Percentiles rank a stretch among this genome's conserved stretches.
Conservation (phyloP, 2,329 filamentous ascomycete species). For the Microcera coccophila region DNA sequence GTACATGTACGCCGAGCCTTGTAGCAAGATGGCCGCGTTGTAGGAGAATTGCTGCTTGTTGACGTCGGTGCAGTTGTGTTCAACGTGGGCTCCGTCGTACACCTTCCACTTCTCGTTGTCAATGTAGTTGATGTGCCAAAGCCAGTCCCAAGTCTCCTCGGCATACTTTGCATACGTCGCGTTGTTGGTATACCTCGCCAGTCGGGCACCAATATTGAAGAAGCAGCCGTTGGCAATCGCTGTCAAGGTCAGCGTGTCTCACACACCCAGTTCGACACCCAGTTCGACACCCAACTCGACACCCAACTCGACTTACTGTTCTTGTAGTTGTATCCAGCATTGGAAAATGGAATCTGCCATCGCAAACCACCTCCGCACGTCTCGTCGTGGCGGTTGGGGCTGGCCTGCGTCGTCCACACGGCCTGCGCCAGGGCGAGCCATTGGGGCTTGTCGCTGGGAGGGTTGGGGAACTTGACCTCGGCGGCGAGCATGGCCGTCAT, state of each 20-base stretch:
- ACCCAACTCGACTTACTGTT: conserved; percentile 43
- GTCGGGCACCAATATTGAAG: conserved; percentile 63
- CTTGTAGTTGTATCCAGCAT: conserved; percentile 74
- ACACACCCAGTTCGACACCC: too few relatives aligned
- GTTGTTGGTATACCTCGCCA: conserved; percentile 68
- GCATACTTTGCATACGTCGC: conserved; percentile 61
- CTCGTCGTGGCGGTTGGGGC: conserved; percentile 58
- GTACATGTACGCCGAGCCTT: conserved; percentile 66
- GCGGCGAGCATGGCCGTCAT: conserved; percentile 65
- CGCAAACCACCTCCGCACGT: conserved; percentile 66
- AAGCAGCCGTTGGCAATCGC: conserved; percentile 60
- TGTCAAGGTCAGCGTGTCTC: conserved; percentile 22
- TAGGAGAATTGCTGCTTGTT: conserved; percentile 65
- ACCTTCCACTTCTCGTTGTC: conserved; percentile 57
- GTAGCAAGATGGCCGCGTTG: conserved; percentile 58
- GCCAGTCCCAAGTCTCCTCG: conserved; percentile 60
- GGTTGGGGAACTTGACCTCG: conserved; percentile 60
- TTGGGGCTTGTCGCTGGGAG: conserved; percentile 49
- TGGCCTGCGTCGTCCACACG: conserved; percentile 61
- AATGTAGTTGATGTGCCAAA: conserved; percentile 52
- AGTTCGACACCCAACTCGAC: rapidly evolving
- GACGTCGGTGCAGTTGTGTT: conserved; percentile 56
- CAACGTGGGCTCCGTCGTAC: conserved; percentile 59
- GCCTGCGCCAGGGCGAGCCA: conserved; percentile 66
- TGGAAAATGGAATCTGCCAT: conserved; percentile 74